Base-by-base conservation (phyloP, 371 early-diverging fungal genomes). In the Saksenaea vasiformis region DNA sequence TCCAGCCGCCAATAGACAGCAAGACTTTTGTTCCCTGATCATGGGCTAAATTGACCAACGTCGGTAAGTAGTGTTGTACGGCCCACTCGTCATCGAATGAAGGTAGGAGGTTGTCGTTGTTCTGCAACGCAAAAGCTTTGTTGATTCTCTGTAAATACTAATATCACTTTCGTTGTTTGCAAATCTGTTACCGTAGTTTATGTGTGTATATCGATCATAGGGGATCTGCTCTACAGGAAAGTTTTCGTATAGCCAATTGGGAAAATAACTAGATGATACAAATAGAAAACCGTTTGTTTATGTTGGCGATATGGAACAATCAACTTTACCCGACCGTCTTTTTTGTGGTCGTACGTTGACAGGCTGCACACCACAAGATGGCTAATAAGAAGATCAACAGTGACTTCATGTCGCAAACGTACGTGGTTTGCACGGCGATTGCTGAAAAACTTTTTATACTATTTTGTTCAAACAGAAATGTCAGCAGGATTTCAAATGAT, bases 1-100 rank as follows among this genome's bases (percentile, higher is more conserved):
- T 88, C 90, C 92, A 93, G 2, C 93, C 93, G 43, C 93, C 93
- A 13, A 93, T 75, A 5, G 92, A 90, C 26, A 89, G 71, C 22
- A 89, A 65, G 26, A 91, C 86, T 58, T 88, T 89, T 58, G 88
- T 85, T n/a, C 79, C 70, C 4, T 69, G 75, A 7, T 75, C 76
- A 55, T 87, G 82, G n/a, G 87, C 87, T 11, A 82, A 51, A 0
- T 65, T 38, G 24, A 84, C 80, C 3, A 86, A 53, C n/a, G 74
- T 74, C 3, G 76, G 81, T 47, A 87, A 67, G 31, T 59, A 62
- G 22, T 65, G 44, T 51, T 79, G 72, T 2, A 78, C 72, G 0
- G 72, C 76, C 76, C 76, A 79, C 24, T 78, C 76, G 61, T 86
- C 86, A 43, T 78, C 62, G 65, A 84, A 84, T 10, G 77, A 77